Evolutionary conservation across 2,329 filamentous ascomycete species (phyloP), one percentile per base, ranked within the genome.

Genomic region (Microcyclospora pomicola): DNA sequence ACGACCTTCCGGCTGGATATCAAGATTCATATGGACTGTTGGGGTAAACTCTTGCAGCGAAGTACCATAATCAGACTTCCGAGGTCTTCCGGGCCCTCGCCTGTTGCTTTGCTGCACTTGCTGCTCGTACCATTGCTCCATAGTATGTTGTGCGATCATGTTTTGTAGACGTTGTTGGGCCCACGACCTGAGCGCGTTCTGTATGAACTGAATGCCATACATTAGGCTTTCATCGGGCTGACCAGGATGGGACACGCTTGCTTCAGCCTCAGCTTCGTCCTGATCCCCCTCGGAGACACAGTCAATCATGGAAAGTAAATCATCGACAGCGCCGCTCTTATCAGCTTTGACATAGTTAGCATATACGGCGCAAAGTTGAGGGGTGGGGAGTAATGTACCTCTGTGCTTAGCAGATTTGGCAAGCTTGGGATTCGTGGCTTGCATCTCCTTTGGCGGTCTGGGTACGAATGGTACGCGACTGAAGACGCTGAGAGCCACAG

Each of bases 171-270:
- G 45, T 36, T 54, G 49, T 36, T 54, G 47, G 6, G 52, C 54
- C 54, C 53, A 56, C 5, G 52, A 56, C 30, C 50, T 51, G 39
- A 58, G 43, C 11, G 52, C 54, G 35, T 55, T 53, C 41, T 54
- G 50, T 15, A 56, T 58, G 46, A 58, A 58, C 35, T 50, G 44
- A 27, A 56, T 53, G 39, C 54, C 54, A 36, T 52, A 50, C 6
- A 41, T 45, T 4, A 58, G 44, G 15, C 50, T 45, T 4, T 42
- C 43, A 32, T 58, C 54, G 3, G 43, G 35, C 19, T 38, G 32
- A 15, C 49, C 52, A 6, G 44, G 39, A 10, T 44, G 32, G 5
- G 34, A 27, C 7, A 49, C 44, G 33, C 31, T 34, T 31, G 34
- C 29, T 40, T 19, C 31, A 16, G 15, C 19, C 3, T 39, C 34